phyloP scores from a whole-genome alignment of 192 early-diverging fungal species.

The Linnemannia zychae region DNA sequence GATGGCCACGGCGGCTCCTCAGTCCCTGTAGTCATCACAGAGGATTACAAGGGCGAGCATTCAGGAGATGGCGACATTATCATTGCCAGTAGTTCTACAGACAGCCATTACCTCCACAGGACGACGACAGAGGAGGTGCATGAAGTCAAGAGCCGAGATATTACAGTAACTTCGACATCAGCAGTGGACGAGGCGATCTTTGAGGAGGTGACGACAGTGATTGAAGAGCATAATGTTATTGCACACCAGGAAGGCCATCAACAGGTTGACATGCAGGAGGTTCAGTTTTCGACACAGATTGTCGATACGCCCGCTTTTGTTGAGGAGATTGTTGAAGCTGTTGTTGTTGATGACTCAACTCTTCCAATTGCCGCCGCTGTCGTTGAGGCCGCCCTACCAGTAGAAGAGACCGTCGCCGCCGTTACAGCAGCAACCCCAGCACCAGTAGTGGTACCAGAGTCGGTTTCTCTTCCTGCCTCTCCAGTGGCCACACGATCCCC shows the following conservation, averaged over 20 bases:
- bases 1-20: not conserved
- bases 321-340: not conserved
- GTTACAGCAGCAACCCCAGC: not conserved
- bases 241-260: not conserved
- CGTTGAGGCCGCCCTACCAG: not conserved
- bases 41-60: constrained; percentile 23
- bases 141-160: not conserved
- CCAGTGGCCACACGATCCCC: not conserved
- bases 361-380: not conserved
- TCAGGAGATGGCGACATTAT: not conserved
- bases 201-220: constrained; percentile 9
- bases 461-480: not conserved
- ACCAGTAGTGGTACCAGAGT: not conserved
- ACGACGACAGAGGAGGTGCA: not conserved
- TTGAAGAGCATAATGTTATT: constrained; percentile 21
- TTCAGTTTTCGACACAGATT: not conserved
- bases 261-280: not conserved
- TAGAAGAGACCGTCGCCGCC: not conserved
- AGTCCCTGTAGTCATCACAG: constrained; percentile 11
- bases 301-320: not conserved
- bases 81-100: constrained; percentile 23
- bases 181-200: not conserved
- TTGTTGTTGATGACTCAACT: not conserved
- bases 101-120: not conserved
- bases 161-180: not conserved